A percentile compares a stretch with the other conserved stretches of the same genome.
Conservation (phyloP, 192 early-diverging fungal species). For the Backusella parvicylindrica region DNA sequence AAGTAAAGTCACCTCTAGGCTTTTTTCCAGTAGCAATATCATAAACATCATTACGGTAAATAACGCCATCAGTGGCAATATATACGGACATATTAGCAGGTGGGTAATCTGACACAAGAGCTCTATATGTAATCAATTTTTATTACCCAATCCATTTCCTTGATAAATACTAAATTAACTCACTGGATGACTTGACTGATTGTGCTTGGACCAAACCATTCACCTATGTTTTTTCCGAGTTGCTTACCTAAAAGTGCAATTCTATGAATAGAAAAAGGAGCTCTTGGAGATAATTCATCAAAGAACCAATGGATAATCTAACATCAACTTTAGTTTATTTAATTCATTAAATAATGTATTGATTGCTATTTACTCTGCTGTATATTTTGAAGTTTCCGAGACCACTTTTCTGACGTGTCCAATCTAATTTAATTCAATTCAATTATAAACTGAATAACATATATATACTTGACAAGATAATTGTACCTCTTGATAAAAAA, state of each 20-base stretch:
- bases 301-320: constrained; percentile 65
- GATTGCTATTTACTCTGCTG: constrained; percentile 31
- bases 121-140: constrained; percentile 35
- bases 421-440: constrained; percentile 30
- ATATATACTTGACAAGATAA: constrained; percentile 13
- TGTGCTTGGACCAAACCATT: constrained; percentile 97
- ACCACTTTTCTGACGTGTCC: constrained; percentile 37
- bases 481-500: constrained; percentile 70
- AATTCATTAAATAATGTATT: background rate
- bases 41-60: constrained; percentile 72
- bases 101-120: constrained; percentile 55
- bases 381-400: constrained; percentile 41
- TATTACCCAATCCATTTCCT: background rate
- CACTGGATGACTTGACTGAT: constrained; percentile 80
- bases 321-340: background rate
- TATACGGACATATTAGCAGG: constrained; percentile 62
- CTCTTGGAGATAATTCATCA: constrained; percentile 65
- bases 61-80: constrained; percentile 78
- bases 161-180: constrained; percentile 16
- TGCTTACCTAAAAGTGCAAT: constrained; percentile 83
- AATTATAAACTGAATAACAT: constrained; percentile 7
- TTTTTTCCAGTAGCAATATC: constrained; percentile 41
- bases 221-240: constrained; percentile 86
- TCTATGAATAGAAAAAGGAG: constrained; percentile 89
- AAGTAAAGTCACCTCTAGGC: constrained; percentile 25